A percentile compares a stretch with the other conserved stretches of the same genome.
These are phyloP conservation scores for Plasmopara muralis DNA, from an alignment of 352 stramenopile species.

Conservation along the genomic window DNA sequence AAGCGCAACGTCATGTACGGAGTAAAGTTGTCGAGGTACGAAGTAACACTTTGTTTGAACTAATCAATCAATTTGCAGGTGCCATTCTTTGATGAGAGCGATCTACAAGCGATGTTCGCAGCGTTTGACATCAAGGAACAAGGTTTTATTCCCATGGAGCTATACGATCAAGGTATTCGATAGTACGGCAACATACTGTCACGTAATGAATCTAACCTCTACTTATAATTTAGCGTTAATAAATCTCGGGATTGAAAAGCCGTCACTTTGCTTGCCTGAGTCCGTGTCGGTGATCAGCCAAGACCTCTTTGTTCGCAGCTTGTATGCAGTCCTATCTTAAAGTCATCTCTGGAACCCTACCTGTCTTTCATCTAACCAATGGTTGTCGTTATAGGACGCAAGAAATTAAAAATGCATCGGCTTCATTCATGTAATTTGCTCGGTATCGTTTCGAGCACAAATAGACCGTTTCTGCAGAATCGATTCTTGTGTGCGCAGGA, in stretches of 20 bases:
- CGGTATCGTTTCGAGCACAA: not conserved
- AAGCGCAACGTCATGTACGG: slow-evolving; percentile 45
- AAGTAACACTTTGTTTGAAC: not conserved
- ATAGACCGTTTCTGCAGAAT: not conserved
- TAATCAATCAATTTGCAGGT: slow-evolving; percentile 20
- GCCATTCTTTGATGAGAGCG: slow-evolving; percentile 64
- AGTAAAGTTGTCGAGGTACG: too few species aligned
- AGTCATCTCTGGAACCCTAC: not conserved
- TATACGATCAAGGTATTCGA: slow-evolving; percentile 53
- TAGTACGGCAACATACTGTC: not conserved
- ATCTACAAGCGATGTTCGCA: slow-evolving; percentile 67
- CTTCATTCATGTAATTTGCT: slow-evolving; percentile 47
- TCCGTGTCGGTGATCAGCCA: slow-evolving; percentile 52
- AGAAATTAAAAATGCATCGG: slow-evolving; percentile 62
- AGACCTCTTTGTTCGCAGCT: slow-evolving; percentile 57
- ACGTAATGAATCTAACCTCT: not conserved
- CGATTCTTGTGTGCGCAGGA: not conserved
- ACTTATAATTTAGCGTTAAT: slow-evolving; percentile 28
- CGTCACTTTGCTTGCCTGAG: slow-evolving; percentile 52
- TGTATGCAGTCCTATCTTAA: slow-evolving; percentile 28
- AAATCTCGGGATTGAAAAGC: slow-evolving; percentile 61
- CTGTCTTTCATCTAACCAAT: not conserved
- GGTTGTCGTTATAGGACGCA: slow-evolving; percentile 31
- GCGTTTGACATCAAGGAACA: slow-evolving; percentile 70
- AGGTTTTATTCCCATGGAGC: slow-evolving; percentile 49